Evolutionary conservation across 192 early-diverging fungal species (phyloP), one percentile per base, ranked within the genome.

Genomic region (Cetraspora pellucida): DNA sequence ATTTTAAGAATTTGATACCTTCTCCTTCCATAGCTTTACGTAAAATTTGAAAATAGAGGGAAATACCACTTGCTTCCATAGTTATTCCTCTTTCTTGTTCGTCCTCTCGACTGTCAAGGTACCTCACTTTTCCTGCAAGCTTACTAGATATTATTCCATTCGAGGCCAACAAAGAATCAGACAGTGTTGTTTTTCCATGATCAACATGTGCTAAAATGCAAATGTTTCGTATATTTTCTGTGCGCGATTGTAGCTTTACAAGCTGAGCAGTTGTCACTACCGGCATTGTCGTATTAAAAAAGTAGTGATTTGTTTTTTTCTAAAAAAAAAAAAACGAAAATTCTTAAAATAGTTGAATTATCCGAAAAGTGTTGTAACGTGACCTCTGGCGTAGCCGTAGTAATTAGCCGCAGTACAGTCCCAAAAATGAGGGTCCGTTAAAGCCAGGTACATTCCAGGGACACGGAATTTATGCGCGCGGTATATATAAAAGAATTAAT

Each of bases 191-290:
- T 81, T 99, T 99, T 76, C 94, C 96, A 83, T 97, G 95, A 87
- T 98, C 98, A 37, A 99, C 98, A 78, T 99, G 98, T 1, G 98
- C 98, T 30, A 99, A 84, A 61, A 99, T 98, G 81, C 97, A 98
- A 57, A 99, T 93, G 80, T 99, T 99, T 69, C 98, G 87, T 46
- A 98, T 95, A 72, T 90, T 85, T 55, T 82, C 80, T 28, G 86
- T 80, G 75, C 90, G 89, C 8, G 81, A 84, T 75, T 95, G 95
- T 64, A 98, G 84, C 46, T 84, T 81, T 37, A 86, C 84, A 46
- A 94, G 86, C 71, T 91, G 90, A 44, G 84, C 47, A 49, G 91
- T 85, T 27, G 87, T 86, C 23, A 93, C 85, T 64, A 89, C 83
- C 14, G 93, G 91, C 92, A 93, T 93, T 31, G 4, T 60, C 19